Evolutionary conservation across 2,329 filamentous ascomycete genomes (phyloP).

Genomic region (Colletotrichum abscissum): DNA sequence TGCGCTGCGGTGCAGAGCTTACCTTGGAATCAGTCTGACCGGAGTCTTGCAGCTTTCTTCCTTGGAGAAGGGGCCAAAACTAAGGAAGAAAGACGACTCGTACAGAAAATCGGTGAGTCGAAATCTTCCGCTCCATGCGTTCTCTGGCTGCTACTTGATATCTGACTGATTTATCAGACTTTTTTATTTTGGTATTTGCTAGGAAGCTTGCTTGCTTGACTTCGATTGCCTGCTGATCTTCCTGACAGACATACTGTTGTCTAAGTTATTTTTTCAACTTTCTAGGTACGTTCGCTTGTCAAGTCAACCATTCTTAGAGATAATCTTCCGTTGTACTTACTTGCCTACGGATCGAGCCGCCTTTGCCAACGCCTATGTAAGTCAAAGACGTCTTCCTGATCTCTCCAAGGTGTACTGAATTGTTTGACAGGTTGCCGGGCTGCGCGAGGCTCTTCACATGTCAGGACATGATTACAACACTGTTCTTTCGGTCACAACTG

Average conservation of each 20-base stretch:
- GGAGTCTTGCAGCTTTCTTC: conserved; percentile 23
- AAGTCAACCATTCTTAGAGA: no score
- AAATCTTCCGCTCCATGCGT: accelerated
- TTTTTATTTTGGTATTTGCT: conserved; percentile 43
- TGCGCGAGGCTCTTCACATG: no score
- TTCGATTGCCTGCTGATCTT: not conserved
- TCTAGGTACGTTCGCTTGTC: not conserved
- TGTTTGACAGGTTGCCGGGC: no score
- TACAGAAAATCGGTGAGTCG: conserved; percentile 42
- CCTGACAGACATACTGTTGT: conserved; percentile 45
- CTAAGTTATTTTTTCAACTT: conserved; percentile 49
- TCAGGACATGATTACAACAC: no score
- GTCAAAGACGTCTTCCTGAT: no score
- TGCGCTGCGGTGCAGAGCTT: no score
- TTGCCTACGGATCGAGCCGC: conserved; percentile 21
- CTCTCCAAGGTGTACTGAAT: no score
- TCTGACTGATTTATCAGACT: conserved; percentile 38
- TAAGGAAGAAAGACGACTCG: conserved; percentile 42
- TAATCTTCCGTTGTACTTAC: no score
- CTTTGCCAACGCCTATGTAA: no score
- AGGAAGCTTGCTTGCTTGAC: not conserved
- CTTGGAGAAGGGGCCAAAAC: conserved; percentile 24
- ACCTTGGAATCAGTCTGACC: not conserved
- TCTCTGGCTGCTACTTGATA: no score
- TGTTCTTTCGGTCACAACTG: no score